phyloP scores from a whole-genome alignment of 805 yeast species.

The Schwanniomyces pseudopolymorphus region DNA sequence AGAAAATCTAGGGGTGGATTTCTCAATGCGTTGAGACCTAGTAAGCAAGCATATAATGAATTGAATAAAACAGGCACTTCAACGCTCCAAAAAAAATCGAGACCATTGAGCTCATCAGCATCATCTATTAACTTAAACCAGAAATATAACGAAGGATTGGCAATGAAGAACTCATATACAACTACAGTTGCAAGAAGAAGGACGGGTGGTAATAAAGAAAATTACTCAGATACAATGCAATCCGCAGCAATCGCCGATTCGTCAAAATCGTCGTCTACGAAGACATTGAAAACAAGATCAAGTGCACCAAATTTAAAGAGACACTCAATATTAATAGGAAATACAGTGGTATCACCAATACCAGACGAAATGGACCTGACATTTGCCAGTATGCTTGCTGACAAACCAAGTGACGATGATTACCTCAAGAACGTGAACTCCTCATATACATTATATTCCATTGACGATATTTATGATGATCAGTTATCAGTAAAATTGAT shows the following conservation, averaged over 20 bases:
- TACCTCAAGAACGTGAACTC: slow-evolving; percentile 4
- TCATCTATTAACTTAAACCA: slow-evolving; percentile 10
- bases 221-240: slow-evolving; percentile 3
- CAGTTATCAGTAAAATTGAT: slow-evolving; percentile 16
- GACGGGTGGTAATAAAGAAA: slow-evolving; percentile 13
- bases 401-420: background rate
- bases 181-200: slow-evolving; percentile 9
- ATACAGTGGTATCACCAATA: background rate
- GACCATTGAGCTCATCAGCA: slow-evolving; percentile 10
- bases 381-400: background rate
- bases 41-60: slow-evolving; percentile 9
- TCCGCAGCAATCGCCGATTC: background rate
- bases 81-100: slow-evolving; percentile 3
- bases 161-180: slow-evolving; percentile 4
- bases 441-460: slow-evolving; percentile 13
- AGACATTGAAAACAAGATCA: slow-evolving; percentile 16
- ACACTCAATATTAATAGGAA: slow-evolving; percentile 7
- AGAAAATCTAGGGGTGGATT: slow-evolving; percentile 10
- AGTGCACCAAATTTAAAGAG: slow-evolving; percentile 22
- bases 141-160: slow-evolving; percentile 3
- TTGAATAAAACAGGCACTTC: slow-evolving; percentile 1
- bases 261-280: background rate
- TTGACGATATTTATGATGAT: slow-evolving; percentile 15
- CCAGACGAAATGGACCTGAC: background rate
- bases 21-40: slow-evolving; percentile 15